These are phyloP conservation scores for Nakazawaea holstii DNA, from an alignment of 805 yeast genomes.

Conservation along the genomic window DNA sequence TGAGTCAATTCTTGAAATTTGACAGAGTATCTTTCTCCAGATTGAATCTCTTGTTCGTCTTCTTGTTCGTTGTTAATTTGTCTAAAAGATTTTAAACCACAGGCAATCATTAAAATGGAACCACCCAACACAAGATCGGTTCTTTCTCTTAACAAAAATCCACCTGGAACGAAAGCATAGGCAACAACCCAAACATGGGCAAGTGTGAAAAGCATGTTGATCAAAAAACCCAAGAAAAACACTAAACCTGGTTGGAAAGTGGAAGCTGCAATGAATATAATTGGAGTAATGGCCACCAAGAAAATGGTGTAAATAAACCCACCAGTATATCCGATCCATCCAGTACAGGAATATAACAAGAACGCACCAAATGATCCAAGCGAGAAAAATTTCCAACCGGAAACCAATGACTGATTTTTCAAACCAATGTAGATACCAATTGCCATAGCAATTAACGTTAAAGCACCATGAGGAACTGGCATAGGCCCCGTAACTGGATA, in stretches of 20 bases:
- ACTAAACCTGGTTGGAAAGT: conserved; percentile 51
- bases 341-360: conserved; percentile 43
- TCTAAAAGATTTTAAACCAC: conserved; percentile 43
- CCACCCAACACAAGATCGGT: conserved; percentile 65
- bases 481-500: conserved; percentile 82
- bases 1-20: conserved; percentile 1
- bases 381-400: conserved; percentile 5
- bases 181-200: conserved; percentile 98
- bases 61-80: conserved; percentile 12
- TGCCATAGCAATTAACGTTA: conserved; percentile 55
- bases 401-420: background rate
- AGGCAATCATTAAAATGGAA: conserved; percentile 47
- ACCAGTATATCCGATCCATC: conserved; percentile 75
- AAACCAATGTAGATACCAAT: conserved; percentile 49
- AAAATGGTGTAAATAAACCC: conserved; percentile 60
- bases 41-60: background rate
- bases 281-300: conserved; percentile 54
- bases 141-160: conserved; percentile 81
- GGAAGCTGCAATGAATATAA: conserved; percentile 52
- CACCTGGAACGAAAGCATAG: conserved; percentile 97
- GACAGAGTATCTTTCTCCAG: background rate
- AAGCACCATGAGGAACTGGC: conserved; percentile 78
- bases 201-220: conserved; percentile 52
- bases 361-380: conserved; percentile 34
- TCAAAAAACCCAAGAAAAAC: conserved; percentile 42